Base-by-base conservation (phyloP, 441 rosid species). In the Isatis lusitanica region DNA sequence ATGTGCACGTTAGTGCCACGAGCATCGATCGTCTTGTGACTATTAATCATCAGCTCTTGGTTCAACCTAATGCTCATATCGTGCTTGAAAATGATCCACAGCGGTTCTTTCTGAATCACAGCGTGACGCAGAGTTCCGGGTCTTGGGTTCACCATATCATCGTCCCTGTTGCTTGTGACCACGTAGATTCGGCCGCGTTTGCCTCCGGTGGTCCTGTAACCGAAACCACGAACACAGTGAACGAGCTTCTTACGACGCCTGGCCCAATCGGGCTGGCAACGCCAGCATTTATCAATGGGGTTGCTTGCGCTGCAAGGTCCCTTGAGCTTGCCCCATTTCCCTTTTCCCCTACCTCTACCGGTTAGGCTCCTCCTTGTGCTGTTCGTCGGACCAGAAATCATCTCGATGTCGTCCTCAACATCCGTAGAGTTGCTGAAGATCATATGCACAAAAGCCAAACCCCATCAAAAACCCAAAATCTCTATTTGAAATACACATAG, bases 271-370 rank as follows among this genome's bases (percentile, higher is more conserved):
- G 60, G 5, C 17, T 16, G 39, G 76, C 93, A 86, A 31, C 89
- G 78, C 90, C 89, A 86, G 69, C 93, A 88, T 55, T 79, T 66
- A 61, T 86, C 90, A 12, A 88, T 82, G 0, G 89, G 89, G 85
- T 88, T 88, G 36, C 87, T 84, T 30, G 87, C 90, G 10, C 59
- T 12, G 80, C 93, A 86, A 24, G 83, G 74, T 39, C 88, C 91
- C 35, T 10, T 61, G 9, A 46, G 55, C 61, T 53, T 74, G 43
- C 63, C 55, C 81, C 70, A 78, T 69, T 78, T 78, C 4, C 80
- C 80, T 46, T 13, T 33, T 33, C 75, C 79, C 35, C 31, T 39
- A 16, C 74, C 82, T 73, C 51, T 71, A n/a, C 26, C 74, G 7
- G 17, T 16, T 61, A 84, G 67, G 17, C 73, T 39, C 46, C 86